Conservation (phyloP, 257 asterid genomes). For the Primulina eburnea region DNA sequence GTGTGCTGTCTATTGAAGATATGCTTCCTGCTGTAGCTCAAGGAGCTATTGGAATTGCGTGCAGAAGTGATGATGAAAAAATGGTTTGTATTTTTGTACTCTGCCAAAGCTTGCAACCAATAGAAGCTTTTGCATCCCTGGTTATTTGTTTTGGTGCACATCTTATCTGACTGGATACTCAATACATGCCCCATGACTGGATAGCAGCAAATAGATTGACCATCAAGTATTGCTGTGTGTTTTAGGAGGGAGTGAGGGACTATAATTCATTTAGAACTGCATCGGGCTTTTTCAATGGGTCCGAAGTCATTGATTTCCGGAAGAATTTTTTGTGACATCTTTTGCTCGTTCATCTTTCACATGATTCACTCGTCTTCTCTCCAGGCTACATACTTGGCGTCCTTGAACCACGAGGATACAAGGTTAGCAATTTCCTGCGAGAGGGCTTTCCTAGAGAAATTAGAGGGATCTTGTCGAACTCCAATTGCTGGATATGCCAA, state of each 20-base stretch:
- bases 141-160: background rate
- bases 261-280: too few relatives aligned
- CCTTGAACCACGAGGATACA: conserved; percentile 89
- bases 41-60: conserved; percentile 95
- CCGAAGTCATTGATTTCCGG: background rate
- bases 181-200: background rate
- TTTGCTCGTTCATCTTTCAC: background rate
- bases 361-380: conserved; percentile 22
- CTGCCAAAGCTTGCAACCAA: background rate
- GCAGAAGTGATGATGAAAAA: conserved; percentile 73
- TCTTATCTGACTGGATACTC: background rate
- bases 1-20: conserved; percentile 78
- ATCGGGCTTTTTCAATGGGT: background rate
- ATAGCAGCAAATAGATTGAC: background rate
- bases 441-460: conserved; percentile 76
- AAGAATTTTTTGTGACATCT: background rate
- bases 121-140: too few relatives aligned
- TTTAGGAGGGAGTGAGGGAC: background rate
- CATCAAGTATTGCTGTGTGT: background rate
- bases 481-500: conserved; percentile 92
- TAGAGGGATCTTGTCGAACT: conserved; percentile 94
- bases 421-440: conserved; percentile 85
- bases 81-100: conserved; percentile 49
- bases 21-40: conserved; percentile 99
- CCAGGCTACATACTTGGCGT: conserved; percentile 76